Percentiles rank a stretch among this genome's conserved stretches.
These are phyloP conservation scores for Blastobotrys malaysiensis DNA, from an alignment of 1,139 yeast species.

Conservation along the genomic window DNA sequence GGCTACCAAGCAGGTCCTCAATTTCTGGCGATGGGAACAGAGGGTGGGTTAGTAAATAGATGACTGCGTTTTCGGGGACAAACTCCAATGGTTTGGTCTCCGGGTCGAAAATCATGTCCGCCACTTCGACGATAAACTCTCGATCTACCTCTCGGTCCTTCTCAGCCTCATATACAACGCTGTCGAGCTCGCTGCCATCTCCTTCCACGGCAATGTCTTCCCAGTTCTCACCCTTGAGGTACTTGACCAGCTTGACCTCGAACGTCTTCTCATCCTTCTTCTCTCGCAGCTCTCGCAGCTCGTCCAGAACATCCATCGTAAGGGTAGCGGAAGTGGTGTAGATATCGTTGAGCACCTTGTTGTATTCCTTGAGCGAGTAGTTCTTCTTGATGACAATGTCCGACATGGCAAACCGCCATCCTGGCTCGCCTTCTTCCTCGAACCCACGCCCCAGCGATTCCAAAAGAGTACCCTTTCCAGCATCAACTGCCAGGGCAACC, in stretches of 20 bases:
- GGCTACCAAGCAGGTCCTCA: slow-evolving; percentile 47
- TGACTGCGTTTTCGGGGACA: slow-evolving; percentile 55
- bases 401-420: slow-evolving; percentile 18
- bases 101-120: slow-evolving; percentile 42
- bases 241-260: slow-evolving; percentile 26
- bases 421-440: slow-evolving; percentile 17
- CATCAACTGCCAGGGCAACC: slow-evolving; percentile 47
- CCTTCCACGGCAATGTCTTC: slow-evolving; percentile 17
- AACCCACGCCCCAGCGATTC: slow-evolving; percentile 70
- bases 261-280: slow-evolving; percentile 19
- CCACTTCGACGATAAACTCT: slow-evolving; percentile 48
- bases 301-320: slow-evolving; percentile 24
- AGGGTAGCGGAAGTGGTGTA: slow-evolving; percentile 16
- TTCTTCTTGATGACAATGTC: slow-evolving; percentile 25
- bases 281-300: slow-evolving; percentile 25
- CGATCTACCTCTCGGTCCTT: slow-evolving; percentile 63
- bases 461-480: slow-evolving; percentile 64
- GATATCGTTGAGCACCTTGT: slow-evolving; percentile 21
- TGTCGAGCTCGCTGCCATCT: slow-evolving; percentile 14
- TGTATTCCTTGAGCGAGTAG: slow-evolving; percentile 18
- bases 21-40: slow-evolving; percentile 62
- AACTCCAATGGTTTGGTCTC: slow-evolving; percentile 19
- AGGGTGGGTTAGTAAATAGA: slow-evolving; percentile 82
- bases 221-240: slow-evolving; percentile 27
- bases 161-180: slow-evolving; percentile 52